phyloP scores from a whole-genome alignment of 805 yeast genomes.

The Torulaspora gathmanii region DNA sequence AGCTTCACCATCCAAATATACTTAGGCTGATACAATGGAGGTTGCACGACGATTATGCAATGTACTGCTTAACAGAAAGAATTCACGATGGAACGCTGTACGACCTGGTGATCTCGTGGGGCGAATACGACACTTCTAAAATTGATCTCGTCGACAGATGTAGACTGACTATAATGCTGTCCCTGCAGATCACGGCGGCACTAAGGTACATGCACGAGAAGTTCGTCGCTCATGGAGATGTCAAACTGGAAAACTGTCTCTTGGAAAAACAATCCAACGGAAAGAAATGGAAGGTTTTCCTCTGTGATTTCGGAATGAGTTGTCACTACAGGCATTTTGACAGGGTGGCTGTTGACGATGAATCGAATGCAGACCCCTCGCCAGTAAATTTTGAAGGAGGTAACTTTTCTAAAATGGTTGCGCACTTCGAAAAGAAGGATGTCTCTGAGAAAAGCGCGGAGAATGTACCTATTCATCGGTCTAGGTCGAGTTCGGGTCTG shows the following conservation, averaged over 20 bases:
- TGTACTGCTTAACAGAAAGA: conserved; percentile 67
- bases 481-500: conserved; percentile 29
- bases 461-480: conserved; percentile 31
- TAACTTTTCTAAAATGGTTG: conserved; percentile 13
- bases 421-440: conserved; percentile 11
- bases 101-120: conserved; percentile 70
- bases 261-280: conserved; percentile 41
- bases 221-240: conserved; percentile 69
- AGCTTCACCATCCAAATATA: conserved; percentile 58
- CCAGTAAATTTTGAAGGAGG: neutral
- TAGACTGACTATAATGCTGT: conserved; percentile 35
- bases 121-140: conserved; percentile 37
- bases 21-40: conserved; percentile 57
- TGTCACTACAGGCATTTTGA: conserved; percentile 20
- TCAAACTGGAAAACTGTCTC: conserved; percentile 76
- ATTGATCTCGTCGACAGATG: conserved; percentile 37
- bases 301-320: conserved; percentile 92
- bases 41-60: conserved; percentile 52
- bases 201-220: conserved; percentile 59
- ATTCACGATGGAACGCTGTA: conserved; percentile 76
- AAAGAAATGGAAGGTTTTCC: conserved; percentile 38
- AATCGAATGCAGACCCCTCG: neutral
- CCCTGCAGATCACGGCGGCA: conserved; percentile 54
- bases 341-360: neutral
- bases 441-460: conserved; percentile 23